phyloP scores from a whole-genome alignment of 305 asterid species.

The Petunia hybrid region DNA sequence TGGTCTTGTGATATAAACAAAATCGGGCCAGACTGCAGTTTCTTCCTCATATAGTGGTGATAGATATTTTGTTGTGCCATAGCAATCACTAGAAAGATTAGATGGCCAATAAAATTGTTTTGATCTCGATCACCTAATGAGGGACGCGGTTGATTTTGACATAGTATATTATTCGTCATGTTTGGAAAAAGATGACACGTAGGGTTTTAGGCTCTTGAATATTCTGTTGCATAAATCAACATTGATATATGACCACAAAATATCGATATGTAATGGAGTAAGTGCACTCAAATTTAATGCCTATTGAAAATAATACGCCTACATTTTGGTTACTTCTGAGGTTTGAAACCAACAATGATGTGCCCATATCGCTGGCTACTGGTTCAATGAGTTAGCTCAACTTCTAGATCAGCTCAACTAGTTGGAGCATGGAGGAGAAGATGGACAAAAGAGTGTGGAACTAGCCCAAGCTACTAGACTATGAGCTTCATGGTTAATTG shows the following conservation, averaged over 20 bases:
- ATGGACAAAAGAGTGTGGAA: too few species aligned
- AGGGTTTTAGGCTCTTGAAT: neutral
- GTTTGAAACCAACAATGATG: neutral
- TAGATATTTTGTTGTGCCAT: neutral
- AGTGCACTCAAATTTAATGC: neutral
- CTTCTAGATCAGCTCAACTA: too few species aligned
- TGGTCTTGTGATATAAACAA: neutral
- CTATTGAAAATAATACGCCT: neutral
- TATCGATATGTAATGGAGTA: neutral
- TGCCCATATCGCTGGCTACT: neutral
- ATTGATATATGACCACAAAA: neutral
- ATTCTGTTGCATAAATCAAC: neutral
- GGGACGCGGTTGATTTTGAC: neutral
- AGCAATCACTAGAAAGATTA: neutral
- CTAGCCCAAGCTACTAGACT: too few species aligned
- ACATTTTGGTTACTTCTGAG: neutral
- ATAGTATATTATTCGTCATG: too few species aligned
- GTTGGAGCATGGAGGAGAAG: too few species aligned
- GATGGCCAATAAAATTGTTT: neutral
- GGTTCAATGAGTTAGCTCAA: neutral
- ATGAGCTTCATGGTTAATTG: too few species aligned
- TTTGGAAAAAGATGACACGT: too few species aligned
- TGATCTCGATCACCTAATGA: constrained; percentile 1
- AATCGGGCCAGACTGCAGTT: neutral
- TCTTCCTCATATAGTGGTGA: neutral